phyloP scores from a whole-genome alignment of 176 grass and related monocot genomes.

The Alloteropsis semialata region DNA sequence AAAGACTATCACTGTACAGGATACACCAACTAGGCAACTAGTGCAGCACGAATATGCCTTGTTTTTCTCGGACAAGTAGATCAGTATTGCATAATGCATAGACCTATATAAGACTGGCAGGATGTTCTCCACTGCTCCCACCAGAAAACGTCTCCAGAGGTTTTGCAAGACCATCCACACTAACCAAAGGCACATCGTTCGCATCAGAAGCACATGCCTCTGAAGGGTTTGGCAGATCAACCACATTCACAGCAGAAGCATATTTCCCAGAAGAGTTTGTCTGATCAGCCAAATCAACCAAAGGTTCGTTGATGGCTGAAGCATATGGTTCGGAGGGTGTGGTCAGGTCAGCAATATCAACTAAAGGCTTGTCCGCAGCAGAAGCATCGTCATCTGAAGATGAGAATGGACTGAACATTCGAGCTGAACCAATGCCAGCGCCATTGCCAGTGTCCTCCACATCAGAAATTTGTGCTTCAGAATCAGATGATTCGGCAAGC shows the following conservation, averaged over 20 bases:
- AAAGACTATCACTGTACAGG: slow-evolving; percentile 28
- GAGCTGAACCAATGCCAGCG: slow-evolving; percentile 17
- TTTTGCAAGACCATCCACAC: slow-evolving; percentile 4
- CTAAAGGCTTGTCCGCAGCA: neutral
- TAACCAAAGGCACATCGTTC: neutral
- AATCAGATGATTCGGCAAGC: slow-evolving; percentile 44
- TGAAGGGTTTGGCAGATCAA: neutral
- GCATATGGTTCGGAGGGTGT: slow-evolving; percentile 7
- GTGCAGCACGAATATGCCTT: neutral
- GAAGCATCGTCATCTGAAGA: slow-evolving; percentile 38
- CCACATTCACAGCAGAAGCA: neutral
- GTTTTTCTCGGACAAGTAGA: slow-evolving; percentile 2
- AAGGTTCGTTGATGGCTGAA: slow-evolving; percentile 6
- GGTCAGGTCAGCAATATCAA: slow-evolving; percentile 20
- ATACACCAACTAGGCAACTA: slow-evolving; percentile 16
- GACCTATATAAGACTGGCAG: slow-evolving; percentile 45
- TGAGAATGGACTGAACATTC: slow-evolving; percentile 29
- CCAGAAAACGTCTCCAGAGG: slow-evolving; percentile 11
- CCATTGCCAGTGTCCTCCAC: neutral
- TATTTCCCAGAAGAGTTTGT: slow-evolving; percentile 4
- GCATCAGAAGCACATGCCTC: slow-evolving; percentile 7
- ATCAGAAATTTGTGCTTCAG: slow-evolving; percentile 33
- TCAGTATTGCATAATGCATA: neutral
- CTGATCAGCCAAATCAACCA: slow-evolving; percentile 28
- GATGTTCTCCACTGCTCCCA: slow-evolving; percentile 28